Evolutionary conservation across 2,329 filamentous ascomycete genomes (phyloP).

Genomic region (Penicillium sp.): DNA sequence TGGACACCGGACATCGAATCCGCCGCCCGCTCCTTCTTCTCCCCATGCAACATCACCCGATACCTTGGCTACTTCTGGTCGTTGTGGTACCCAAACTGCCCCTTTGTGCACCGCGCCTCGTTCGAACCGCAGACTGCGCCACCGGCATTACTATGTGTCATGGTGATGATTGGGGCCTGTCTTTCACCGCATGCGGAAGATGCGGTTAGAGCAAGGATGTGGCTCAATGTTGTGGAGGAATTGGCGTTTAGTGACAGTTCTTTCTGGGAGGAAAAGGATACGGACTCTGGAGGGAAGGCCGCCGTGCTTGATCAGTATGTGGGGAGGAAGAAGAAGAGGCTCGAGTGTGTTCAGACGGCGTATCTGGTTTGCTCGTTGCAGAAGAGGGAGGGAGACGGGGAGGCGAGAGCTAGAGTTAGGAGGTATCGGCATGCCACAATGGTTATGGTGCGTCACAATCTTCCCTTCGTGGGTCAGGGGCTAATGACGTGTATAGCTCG

Average conservation of each 20-base stretch:
- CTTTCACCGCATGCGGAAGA: conserved; percentile 28
- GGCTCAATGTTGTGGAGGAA: conserved; percentile 29
- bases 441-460: conserved; percentile 25
- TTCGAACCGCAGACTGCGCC: conserved; percentile 26
- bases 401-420: conserved; percentile 27
- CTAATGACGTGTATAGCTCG: conserved; percentile 19
- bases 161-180: conserved; percentile 36
- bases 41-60: conserved; percentile 26
- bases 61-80: conserved; percentile 36
- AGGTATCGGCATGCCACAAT: conserved; percentile 30
- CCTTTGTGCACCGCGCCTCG: conserved; percentile 33
- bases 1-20: conserved; percentile 20
- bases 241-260: conserved; percentile 26
- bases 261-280: conserved; percentile 12
- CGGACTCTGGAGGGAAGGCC: neutral
- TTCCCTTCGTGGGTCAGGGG: neutral
- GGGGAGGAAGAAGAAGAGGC: conserved; percentile 19
- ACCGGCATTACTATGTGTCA: conserved; percentile 29
- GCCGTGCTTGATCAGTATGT: neutral
- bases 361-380: conserved; percentile 31
- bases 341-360: conserved; percentile 30
- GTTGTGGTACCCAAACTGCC: conserved; percentile 37
- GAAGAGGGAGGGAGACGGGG: conserved; percentile 30
- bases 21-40: conserved; percentile 27
- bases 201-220: conserved; percentile 21